These are phyloP conservation scores for Starmerella bombi DNA, from an alignment of 805 yeast genomes.

Conservation along the genomic window DNA sequence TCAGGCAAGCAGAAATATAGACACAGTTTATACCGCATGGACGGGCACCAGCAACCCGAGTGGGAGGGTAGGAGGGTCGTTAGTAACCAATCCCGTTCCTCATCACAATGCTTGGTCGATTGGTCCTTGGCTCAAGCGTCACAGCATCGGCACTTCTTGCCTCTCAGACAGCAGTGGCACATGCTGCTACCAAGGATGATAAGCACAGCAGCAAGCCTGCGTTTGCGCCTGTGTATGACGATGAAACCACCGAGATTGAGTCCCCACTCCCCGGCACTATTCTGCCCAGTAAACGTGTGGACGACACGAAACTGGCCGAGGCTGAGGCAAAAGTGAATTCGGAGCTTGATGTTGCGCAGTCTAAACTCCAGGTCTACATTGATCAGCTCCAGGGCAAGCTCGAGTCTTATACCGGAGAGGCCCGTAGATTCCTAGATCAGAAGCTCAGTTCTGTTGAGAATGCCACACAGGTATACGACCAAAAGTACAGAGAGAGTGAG, in stretches of 20 bases:
- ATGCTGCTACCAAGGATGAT: slow-evolving; percentile 8
- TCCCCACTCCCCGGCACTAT: slow-evolving; percentile 24
- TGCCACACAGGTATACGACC: slow-evolving; percentile 37
- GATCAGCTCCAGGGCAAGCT: slow-evolving; percentile 40
- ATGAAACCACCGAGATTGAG: slow-evolving; percentile 16
- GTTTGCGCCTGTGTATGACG: slow-evolving; percentile 24
- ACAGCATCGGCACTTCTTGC: slow-evolving; percentile 3
- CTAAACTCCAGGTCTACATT: slow-evolving; percentile 42
- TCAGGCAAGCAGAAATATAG: too few relatives aligned
- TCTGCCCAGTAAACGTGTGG: slow-evolving; percentile 14
- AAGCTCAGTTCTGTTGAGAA: slow-evolving; percentile 29
- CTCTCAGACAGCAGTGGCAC: slow-evolving; percentile 1
- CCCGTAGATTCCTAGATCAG: slow-evolving; percentile 34
- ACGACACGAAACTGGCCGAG: slow-evolving; percentile 11
- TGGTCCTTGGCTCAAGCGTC: slow-evolving; percentile 2
- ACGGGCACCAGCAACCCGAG: background rate
- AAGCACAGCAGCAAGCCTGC: slow-evolving; percentile 11
- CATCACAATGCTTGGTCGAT: slow-evolving; percentile 5
- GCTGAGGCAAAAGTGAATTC: slow-evolving; percentile 14
- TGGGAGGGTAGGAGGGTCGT: too few relatives aligned
- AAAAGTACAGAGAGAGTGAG: slow-evolving; percentile 45
- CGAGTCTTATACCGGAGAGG: slow-evolving; percentile 36
- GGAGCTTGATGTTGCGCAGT: slow-evolving; percentile 13
- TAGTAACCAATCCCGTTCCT: background rate
- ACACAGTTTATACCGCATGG: background rate